These are phyloP conservation scores for Cyanidioschyzon merolae DNA, from an alignment of 23 red algal genomes.

Conservation along the genomic window DNA sequence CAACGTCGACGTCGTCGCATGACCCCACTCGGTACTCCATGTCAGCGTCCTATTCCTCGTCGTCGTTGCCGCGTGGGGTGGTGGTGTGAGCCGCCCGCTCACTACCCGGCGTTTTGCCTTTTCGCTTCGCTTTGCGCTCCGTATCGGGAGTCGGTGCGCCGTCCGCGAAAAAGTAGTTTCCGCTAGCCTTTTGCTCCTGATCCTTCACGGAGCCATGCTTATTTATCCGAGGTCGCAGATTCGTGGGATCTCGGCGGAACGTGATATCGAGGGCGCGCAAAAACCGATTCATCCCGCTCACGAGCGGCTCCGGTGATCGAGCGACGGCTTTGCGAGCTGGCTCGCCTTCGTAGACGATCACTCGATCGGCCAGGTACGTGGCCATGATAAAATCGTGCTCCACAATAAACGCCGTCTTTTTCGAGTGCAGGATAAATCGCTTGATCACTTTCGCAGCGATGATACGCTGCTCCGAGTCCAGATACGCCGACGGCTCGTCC, in stretches of 20 bases:
- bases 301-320: conserved; percentile 52
- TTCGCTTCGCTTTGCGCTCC: neutral
- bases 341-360: conserved; percentile 86
- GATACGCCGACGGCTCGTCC: conserved; percentile 91
- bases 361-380: conserved; percentile 82
- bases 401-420: conserved; percentile 90
- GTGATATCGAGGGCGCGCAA: conserved; percentile 90
- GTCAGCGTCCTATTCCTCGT: too few relatives aligned
- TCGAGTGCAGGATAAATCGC: conserved; percentile 90
- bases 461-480: conserved; percentile 98
- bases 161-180: conserved; percentile 88
- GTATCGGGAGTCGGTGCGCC: neutral
- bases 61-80: too few relatives aligned
- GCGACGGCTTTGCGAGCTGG: conserved; percentile 61
- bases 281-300: conserved; percentile 93
- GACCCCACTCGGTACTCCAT: too few relatives aligned
- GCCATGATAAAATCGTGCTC: conserved; percentile 99
- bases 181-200: conserved; percentile 72
- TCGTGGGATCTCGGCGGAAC: conserved; percentile 85
- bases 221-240: conserved; percentile 95
- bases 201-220: conserved; percentile 93
- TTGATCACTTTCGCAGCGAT: conserved; percentile 93
- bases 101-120: neutral
- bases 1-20: conserved; percentile 1
- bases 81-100: too few relatives aligned